Conservation (phyloP, 2,329 filamentous ascomycete genomes). For the Apiospora aurea region DNA sequence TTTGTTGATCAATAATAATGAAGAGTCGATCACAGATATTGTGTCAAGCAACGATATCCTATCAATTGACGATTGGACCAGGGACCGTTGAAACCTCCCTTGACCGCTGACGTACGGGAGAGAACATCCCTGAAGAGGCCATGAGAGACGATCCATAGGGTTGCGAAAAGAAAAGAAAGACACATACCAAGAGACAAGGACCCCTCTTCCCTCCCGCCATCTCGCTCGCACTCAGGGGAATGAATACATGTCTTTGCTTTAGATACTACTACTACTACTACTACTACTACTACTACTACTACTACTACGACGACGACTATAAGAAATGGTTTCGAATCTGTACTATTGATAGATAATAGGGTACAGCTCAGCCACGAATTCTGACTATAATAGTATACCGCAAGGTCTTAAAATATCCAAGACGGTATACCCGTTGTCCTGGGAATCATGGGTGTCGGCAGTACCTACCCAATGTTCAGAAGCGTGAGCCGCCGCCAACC, state of each 20-base stretch:
- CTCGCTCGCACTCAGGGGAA: background rate
- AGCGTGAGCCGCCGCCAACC: background rate
- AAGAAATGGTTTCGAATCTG: background rate
- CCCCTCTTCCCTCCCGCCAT: background rate
- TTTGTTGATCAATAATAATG: background rate
- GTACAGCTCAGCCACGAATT: background rate
- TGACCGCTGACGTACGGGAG: conserved; percentile 21
- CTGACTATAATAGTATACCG: background rate
- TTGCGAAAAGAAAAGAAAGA: background rate
- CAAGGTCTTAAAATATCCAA: background rate
- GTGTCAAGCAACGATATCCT: background rate
- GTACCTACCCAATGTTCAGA: background rate
- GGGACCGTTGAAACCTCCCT: background rate
- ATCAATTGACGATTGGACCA: background rate
- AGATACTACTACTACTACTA: background rate
- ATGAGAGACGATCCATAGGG: background rate
- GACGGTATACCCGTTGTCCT: background rate
- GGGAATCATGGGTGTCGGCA: background rate
- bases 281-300: background rate
- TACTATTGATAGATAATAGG: background rate
- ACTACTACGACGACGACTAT: background rate
- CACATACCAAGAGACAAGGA: background rate
- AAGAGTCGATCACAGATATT: background rate
- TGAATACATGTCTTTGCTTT: background rate
- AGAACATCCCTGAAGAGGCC: background rate